Conservation (phyloP, 2,329 filamentous ascomycete genomes). For the Penicillium sp. region DNA sequence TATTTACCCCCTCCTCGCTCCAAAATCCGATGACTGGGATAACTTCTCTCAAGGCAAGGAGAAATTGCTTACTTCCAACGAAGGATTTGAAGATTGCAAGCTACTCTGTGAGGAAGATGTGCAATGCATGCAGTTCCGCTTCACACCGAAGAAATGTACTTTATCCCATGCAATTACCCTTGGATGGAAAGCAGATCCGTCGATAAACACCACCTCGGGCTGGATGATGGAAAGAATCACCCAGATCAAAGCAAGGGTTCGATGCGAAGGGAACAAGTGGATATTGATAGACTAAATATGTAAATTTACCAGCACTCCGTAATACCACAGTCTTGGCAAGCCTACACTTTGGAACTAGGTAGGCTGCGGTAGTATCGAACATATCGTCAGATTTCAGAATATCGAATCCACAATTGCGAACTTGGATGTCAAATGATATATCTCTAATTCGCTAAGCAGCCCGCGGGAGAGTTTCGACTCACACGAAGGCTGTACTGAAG, state of each 20-base stretch:
- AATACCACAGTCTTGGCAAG: neutral
- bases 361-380: no score
- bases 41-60: neutral
- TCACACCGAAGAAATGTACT: neutral
- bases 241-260: neutral
- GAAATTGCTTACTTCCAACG: neutral
- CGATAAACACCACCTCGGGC: neutral
- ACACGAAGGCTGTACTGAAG: no score
- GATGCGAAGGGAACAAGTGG: neutral
- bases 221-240: neutral
- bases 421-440: no score
- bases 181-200: neutral
- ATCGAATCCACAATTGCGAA: no score
- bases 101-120: neutral
- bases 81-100: neutral
- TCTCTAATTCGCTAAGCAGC: no score
- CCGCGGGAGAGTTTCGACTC: no score
- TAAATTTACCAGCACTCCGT: neutral
- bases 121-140: neutral
- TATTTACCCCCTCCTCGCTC: neutral
- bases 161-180: neutral
- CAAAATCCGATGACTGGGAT: neutral
- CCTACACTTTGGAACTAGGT: no score
- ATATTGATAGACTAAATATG: neutral
- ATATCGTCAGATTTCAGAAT: no score